Conservation (phyloP, 1,284 basidiomycete genomes). For the Cutaneotrichosporon cutaneum region DNA sequence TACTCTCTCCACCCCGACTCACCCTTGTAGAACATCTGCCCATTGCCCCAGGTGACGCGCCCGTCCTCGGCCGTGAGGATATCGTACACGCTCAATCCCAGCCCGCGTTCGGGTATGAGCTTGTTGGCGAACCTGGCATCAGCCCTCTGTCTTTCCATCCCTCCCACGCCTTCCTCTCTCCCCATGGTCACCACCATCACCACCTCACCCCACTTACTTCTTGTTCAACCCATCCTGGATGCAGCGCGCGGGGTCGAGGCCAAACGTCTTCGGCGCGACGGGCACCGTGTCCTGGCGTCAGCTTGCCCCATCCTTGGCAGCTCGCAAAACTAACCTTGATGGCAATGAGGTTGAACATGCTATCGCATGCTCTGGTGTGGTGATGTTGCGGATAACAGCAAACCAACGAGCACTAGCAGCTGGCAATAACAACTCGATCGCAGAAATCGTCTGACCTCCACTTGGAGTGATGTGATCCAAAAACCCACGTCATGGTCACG, state of each 20-base stretch:
- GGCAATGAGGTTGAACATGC: conserved; percentile 50
- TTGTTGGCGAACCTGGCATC: conserved; percentile 82
- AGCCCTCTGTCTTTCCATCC: not conserved
- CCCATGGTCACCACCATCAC: not conserved
- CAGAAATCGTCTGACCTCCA: conserved; percentile 11
- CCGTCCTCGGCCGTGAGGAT: conserved; percentile 83
- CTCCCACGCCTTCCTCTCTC: not conserved
- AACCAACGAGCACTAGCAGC: not conserved
- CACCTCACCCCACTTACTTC: conserved; percentile 38
- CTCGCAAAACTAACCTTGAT: conserved; percentile 38
- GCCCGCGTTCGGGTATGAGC: conserved; percentile 85
- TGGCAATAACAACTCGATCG: not conserved
- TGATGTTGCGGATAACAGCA: not conserved
- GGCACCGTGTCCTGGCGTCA: conserved; percentile 51
- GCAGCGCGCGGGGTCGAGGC: conserved; percentile 40
- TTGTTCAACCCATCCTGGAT: conserved; percentile 52
- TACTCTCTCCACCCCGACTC: conserved; percentile 30
- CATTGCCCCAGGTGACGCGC: conserved; percentile 90
- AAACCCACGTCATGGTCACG: not conserved
- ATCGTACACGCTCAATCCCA: conserved; percentile 87
- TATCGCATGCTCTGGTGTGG: conserved; percentile 11
- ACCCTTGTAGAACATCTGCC: conserved; percentile 92
- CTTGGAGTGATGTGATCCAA: not conserved
- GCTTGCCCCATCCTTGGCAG: not conserved
- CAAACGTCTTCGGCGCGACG: conserved; percentile 50